Percentiles rank a stretch among this genome's conserved stretches.
phyloP scores from a whole-genome alignment of 495 filamentous ascomycete species.

The Lophium mytilinum region DNA sequence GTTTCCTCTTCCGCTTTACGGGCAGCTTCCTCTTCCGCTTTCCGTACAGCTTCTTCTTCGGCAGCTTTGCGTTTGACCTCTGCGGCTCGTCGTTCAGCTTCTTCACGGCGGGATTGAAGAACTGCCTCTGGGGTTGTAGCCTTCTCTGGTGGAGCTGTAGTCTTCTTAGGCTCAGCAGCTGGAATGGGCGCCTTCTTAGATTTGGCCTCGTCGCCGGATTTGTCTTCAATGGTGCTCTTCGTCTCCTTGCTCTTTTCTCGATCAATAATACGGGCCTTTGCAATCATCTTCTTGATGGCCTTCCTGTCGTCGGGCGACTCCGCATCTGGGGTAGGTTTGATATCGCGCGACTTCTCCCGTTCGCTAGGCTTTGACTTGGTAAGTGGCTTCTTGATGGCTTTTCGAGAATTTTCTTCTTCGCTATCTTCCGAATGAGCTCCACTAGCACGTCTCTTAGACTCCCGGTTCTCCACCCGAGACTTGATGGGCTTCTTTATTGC shows the following conservation, averaged over 20 bases:
- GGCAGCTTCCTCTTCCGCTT: constrained; percentile 12
- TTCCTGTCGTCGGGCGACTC: constrained; percentile 21
- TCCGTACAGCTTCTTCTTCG: constrained; percentile 7
- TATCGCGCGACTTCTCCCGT: neutral
- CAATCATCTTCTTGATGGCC: neutral
- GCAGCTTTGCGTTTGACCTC: constrained; percentile 1
- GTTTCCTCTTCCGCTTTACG: constrained; percentile 3
- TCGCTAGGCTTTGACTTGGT: neutral
- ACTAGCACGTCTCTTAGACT: neutral
- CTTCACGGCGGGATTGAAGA: constrained; percentile 12
- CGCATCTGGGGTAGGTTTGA: constrained; percentile 14
- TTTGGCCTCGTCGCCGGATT: constrained; percentile 10
- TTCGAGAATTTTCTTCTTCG: constrained; percentile 6
- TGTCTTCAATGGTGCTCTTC: constrained; percentile 10
- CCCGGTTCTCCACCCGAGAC: constrained; percentile 10
- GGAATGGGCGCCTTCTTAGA: constrained; percentile 16
- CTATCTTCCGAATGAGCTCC: constrained; percentile 12
- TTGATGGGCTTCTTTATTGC: constrained; percentile 13
- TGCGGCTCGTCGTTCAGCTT: constrained; percentile 15
- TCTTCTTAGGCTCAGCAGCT: constrained; percentile 10
- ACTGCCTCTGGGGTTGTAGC: constrained; percentile 12
- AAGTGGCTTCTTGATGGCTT: constrained; percentile 6
- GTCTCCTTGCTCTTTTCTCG: constrained; percentile 6
- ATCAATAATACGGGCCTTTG: constrained; percentile 3
- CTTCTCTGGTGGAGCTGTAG: constrained; percentile 19